Evolutionary conservation across 345 rosid genomes (phyloP).

Genomic region (Pelargonium nanum): DNA sequence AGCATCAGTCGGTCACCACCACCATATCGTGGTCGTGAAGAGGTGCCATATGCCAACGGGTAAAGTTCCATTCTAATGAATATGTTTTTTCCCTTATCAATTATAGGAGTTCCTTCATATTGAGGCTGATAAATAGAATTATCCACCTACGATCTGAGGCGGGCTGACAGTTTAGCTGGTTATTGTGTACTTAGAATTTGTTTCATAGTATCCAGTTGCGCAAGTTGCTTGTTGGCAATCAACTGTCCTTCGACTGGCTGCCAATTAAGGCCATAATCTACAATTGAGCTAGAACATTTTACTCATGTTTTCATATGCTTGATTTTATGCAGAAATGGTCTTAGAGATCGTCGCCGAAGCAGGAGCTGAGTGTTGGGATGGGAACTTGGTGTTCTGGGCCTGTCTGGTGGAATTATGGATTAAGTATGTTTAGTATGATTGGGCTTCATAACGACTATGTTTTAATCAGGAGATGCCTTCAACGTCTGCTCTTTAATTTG

Average conservation of each 20-base stretch:
- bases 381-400: conserved; percentile 14
- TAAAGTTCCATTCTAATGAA: conserved; percentile 19
- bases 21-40: conserved; percentile 67
- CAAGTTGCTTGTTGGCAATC: conserved; percentile 2
- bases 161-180: not conserved
- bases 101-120: not conserved
- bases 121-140: not conserved
- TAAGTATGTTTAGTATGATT: conserved; percentile 52
- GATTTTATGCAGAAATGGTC: conserved; percentile 55
- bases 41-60: conserved; percentile 86
- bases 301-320: conserved; percentile 1
- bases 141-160: not conserved
- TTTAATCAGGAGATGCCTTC: conserved; percentile 46
- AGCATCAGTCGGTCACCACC: conserved; percentile 94
- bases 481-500: conserved; percentile 41
- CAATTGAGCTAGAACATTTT: no score
- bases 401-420: conserved; percentile 23
- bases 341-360: conserved; percentile 77
- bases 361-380: conserved; percentile 51
- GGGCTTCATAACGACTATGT: conserved; percentile 55
- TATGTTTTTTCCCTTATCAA: not conserved
- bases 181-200: not conserved
- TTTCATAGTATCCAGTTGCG: conserved; percentile 2
- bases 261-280: no score
- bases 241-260: no score